phyloP scores from a whole-genome alignment of 2,329 filamentous ascomycete genomes.

The Stagonosporopsis tanaceti region DNA sequence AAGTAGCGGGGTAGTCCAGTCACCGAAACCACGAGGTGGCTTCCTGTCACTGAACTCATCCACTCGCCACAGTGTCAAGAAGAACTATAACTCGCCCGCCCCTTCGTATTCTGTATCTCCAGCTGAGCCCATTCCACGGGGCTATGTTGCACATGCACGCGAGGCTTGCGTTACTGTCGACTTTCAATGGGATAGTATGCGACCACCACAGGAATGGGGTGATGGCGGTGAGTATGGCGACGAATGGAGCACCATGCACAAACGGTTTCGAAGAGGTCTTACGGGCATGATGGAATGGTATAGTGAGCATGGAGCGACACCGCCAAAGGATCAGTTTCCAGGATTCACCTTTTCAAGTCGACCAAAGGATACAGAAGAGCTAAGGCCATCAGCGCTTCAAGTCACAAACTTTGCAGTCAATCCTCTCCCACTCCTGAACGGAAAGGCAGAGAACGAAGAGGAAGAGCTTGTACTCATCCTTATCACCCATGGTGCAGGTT shows the following conservation, averaged over 20 bases:
- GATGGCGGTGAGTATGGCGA: constrained; percentile 88
- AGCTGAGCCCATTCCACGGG: constrained; percentile 81
- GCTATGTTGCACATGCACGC: constrained; percentile 88
- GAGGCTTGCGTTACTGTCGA: constrained; percentile 88
- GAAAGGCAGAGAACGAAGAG: constrained; percentile 57
- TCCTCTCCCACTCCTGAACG: constrained; percentile 45
- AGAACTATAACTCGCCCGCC: constrained; percentile 74
- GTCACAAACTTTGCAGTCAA: constrained; percentile 32
- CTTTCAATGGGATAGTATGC: constrained; percentile 95
- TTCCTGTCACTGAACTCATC: constrained; percentile 24
- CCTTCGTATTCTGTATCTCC: constrained; percentile 85
- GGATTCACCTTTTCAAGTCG: constrained; percentile 47
- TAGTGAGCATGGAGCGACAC: constrained; percentile 55
- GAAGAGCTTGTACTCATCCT: constrained; percentile 81
- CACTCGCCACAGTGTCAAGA: constrained; percentile 33
- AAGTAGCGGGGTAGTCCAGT: constrained; percentile 31
- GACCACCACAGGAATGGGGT: constrained; percentile 79
- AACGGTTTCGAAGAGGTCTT: constrained; percentile 81
- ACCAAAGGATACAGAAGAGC: constrained; percentile 21
- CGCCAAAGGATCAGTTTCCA: constrained; percentile 42
- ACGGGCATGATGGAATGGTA: constrained; percentile 88
- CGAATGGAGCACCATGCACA: constrained; percentile 96
- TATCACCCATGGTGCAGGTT: constrained; percentile 93
- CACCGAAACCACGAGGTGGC: constrained; percentile 37
- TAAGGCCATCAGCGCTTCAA: constrained; percentile 22